These are phyloP conservation scores for Auricularia cornea DNA, from an alignment of 768 basidiomycete genomes.

Conservation along the genomic window DNA sequence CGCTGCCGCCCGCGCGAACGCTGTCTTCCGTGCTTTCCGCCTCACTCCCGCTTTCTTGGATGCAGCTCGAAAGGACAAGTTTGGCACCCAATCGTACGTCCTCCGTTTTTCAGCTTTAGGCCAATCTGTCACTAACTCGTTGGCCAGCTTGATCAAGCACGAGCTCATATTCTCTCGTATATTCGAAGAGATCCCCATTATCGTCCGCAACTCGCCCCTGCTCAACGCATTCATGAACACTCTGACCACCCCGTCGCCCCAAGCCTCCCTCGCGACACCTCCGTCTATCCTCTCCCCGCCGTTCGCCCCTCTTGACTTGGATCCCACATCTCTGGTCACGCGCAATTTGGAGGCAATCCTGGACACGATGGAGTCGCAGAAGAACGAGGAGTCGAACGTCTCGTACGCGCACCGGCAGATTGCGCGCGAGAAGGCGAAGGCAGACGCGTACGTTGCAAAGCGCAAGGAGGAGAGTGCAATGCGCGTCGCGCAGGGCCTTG, in stretches of 20 bases:
- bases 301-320: constrained; percentile 63
- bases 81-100: constrained; percentile 73
- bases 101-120: not conserved
- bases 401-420: constrained; percentile 85
- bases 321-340: constrained; percentile 54
- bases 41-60: constrained; percentile 72
- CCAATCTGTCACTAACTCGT: constrained; percentile 10
- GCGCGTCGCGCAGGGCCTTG: constrained; percentile 73
- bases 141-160: constrained; percentile 61
- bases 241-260: constrained; percentile 41
- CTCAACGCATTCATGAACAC: constrained; percentile 69
- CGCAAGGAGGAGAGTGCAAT: constrained; percentile 81
- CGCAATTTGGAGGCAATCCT: constrained; percentile 77
- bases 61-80: constrained; percentile 74
- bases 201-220: constrained; percentile 74
- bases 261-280: constrained; percentile 13
- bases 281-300: constrained; percentile 29
- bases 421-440: constrained; percentile 70
- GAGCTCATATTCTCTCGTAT: constrained; percentile 79
- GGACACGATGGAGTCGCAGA: constrained; percentile 77
- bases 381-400: constrained; percentile 87
- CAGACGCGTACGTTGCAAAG: constrained; percentile 73
- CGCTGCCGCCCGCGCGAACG: constrained; percentile 71
- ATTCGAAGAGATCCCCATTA: constrained; percentile 77
- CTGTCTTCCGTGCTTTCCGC: constrained; percentile 83